A percentile compares a stretch with the other conserved stretches of the same genome.
These are phyloP conservation scores for Pseudocercospora musae DNA, from an alignment of 2,329 filamentous ascomycete species.

Conservation along the genomic window DNA sequence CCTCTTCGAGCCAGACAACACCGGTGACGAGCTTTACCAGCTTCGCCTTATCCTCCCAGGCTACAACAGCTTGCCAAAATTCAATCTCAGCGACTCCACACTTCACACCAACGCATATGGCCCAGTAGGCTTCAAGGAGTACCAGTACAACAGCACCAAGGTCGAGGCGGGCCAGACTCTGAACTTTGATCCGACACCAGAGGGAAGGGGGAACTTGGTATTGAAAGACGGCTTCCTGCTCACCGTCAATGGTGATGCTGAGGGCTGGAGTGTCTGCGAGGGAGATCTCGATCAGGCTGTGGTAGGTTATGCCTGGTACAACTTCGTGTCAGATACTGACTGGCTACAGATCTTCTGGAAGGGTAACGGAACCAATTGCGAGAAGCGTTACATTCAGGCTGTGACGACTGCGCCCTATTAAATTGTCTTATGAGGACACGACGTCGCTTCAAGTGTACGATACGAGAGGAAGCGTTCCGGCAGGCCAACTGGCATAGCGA, in stretches of 20 bases:
- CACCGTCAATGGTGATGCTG: constrained; percentile 35
- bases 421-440: background rate
- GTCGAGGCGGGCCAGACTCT: constrained; percentile 32
- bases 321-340: background rate
- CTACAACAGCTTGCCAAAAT: constrained; percentile 40
- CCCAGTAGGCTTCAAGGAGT: constrained; percentile 25
- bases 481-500: background rate
- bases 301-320: constrained; percentile 26
- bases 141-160: constrained; percentile 33
- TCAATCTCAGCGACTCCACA: constrained; percentile 37
- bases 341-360: constrained; percentile 37
- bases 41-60: constrained; percentile 39
- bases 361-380: constrained; percentile 36
- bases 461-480: background rate
- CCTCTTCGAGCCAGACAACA: constrained; percentile 39
- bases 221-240: constrained; percentile 38
- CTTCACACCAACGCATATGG: constrained; percentile 34
- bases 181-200: constrained; percentile 33
- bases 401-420: constrained; percentile 39
- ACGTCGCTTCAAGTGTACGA: background rate
- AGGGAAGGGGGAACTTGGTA: constrained; percentile 35
- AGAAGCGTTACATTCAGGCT: constrained; percentile 39
- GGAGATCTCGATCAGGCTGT: constrained; percentile 33
- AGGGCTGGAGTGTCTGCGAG: constrained; percentile 42
- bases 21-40: constrained; percentile 32